Evolutionary conservation across 129 eudicot species (phyloP).

Genomic region (Saposhnikovia divaricata): DNA sequence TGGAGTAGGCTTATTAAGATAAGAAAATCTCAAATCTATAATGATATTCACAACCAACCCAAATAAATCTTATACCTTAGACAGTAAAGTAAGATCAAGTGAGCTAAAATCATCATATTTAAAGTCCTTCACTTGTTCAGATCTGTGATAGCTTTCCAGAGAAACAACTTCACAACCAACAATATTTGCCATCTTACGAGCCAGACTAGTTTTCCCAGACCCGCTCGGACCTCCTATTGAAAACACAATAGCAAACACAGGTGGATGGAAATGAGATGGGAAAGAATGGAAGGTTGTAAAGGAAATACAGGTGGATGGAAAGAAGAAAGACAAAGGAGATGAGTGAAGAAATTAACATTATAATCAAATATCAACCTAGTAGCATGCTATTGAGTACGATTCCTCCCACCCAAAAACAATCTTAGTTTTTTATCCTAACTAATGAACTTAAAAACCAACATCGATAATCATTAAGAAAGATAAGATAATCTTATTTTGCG

Average conservation of each 20-base stretch:
- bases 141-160: conserved; percentile 86
- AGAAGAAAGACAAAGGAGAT: not conserved
- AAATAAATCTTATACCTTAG: conserved; percentile 44
- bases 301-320: not conserved
- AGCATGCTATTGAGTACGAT: not conserved
- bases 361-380: not conserved
- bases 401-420: not conserved
- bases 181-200: conserved; percentile 98
- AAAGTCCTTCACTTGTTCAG: conserved; percentile 87
- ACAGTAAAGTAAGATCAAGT: conserved; percentile 82
- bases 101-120: conserved; percentile 87
- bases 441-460: not conserved
- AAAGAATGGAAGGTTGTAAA: not conserved
- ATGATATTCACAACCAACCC: not conserved
- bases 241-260: conserved; percentile 18
- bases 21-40: not conserved
- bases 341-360: not conserved
- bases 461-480: not conserved
- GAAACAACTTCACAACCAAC: conserved; percentile 99
- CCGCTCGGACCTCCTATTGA: conserved; percentile 97
- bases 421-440: too few relatives aligned
- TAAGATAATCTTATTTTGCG: not conserved
- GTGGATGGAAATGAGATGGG: not conserved
- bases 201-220: conserved; percentile 98
- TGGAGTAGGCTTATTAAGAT: not conserved